Evolutionary conservation across 2,329 filamentous ascomycete species (phyloP).

Genomic region (Dothistroma pini): DNA sequence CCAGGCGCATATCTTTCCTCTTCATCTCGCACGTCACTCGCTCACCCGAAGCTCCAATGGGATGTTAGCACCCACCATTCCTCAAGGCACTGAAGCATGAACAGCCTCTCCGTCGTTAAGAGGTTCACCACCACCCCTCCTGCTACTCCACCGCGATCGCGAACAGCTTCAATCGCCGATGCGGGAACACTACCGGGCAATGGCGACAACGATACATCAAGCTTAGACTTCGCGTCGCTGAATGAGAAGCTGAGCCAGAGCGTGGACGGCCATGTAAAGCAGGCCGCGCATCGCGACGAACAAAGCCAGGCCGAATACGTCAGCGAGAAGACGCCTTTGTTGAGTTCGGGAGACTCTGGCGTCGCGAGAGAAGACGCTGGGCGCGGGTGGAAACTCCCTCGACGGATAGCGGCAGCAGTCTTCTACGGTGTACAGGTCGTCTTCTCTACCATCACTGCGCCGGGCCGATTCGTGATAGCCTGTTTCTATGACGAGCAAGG

Average conservation of each 20-base stretch:
- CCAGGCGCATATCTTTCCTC: neutral
- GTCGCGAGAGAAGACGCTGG: constrained; percentile 11
- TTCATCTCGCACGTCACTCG: neutral
- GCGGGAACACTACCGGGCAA: constrained; percentile 15
- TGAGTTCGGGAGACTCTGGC: constrained; percentile 38
- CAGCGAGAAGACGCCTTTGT: constrained; percentile 68
- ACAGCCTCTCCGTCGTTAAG: constrained; percentile 92
- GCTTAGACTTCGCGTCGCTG: constrained; percentile 23
- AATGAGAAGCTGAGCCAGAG: constrained; percentile 25
- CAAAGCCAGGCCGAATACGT: constrained; percentile 20
- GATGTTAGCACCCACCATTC: constrained; percentile 40
- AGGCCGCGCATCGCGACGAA: constrained; percentile 18
- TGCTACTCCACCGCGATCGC: constrained; percentile 49
- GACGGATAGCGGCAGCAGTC: constrained; percentile 67
- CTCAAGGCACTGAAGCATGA: constrained; percentile 56
- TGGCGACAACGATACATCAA: constrained; percentile 9
- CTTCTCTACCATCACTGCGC: constrained; percentile 71
- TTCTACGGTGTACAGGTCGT: constrained; percentile 75
- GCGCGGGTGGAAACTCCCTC: constrained; percentile 23
- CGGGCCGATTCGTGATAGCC: constrained; percentile 76
- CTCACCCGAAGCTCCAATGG: constrained; percentile 14
- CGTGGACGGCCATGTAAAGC: constrained; percentile 18
- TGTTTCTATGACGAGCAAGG: constrained; percentile 80
- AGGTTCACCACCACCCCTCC: constrained; percentile 60
- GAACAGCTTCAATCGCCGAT: constrained; percentile 33